phyloP scores from a whole-genome alignment of 257 asterid species.

The Nicotiana paniculata region DNA sequence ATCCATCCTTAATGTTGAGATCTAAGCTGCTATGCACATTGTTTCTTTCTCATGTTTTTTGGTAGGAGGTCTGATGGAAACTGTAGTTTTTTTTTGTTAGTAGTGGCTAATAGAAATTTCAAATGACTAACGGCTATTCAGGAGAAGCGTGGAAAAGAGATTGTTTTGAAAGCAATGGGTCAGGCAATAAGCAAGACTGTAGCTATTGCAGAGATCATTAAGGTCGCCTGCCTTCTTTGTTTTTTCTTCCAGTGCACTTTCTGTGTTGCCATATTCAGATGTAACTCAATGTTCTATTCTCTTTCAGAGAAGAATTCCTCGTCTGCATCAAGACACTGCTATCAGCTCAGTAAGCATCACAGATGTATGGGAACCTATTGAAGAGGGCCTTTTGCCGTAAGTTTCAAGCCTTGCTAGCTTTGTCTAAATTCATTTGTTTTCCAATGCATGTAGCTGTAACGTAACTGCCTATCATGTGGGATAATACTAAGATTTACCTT shows the following conservation, averaged over 20 bases:
- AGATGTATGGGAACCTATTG: constrained; percentile 94
- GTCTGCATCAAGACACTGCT: constrained; percentile 77
- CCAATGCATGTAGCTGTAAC: background rate
- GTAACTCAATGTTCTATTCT: constrained; percentile 8
- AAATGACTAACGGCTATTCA: constrained; percentile 12
- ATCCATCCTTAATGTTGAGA: background rate
- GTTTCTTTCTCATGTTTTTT: background rate
- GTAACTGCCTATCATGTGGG: background rate
- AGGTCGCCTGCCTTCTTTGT: constrained; percentile 34
- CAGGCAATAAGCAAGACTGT: constrained; percentile 92
- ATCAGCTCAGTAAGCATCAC: constrained; percentile 88
- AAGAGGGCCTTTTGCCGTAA: constrained; percentile 96
- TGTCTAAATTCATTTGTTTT: background rate
- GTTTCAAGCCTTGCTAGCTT: constrained; percentile 14
- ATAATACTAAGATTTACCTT: background rate
- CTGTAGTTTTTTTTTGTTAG: background rate
- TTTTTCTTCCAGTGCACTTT: background rate
- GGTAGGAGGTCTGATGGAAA: background rate
- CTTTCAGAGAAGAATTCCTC: constrained; percentile 73
- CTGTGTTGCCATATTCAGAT: constrained; percentile 1
- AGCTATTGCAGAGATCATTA: constrained; percentile 71
- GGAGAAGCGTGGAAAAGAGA: constrained; percentile 77
- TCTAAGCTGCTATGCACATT: background rate
- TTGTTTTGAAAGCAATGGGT: constrained; percentile 95
- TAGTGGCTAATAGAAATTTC: background rate